Evolutionary conservation across 2,329 filamentous ascomycete genomes (phyloP).

Genomic region (Diaporthe citrichinensis): DNA sequence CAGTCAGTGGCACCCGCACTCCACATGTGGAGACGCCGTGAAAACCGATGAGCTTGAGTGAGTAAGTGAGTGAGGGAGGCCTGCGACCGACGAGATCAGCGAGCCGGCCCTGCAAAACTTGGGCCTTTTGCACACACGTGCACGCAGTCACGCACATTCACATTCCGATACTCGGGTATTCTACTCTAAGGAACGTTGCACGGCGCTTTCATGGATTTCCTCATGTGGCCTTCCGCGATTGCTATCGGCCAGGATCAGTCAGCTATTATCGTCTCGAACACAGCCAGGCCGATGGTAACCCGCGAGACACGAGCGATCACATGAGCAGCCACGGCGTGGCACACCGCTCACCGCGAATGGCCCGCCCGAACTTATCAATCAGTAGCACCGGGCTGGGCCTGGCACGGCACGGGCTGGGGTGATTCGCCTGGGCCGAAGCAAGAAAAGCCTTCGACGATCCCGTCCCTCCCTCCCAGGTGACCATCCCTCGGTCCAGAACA

Average conservation of each 20-base stretch:
- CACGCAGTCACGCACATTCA: background rate
- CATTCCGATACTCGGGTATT: background rate
- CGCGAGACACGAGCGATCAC: slow-evolving; percentile 28
- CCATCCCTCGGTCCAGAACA: slow-evolving; percentile 31
- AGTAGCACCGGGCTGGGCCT: slow-evolving; percentile 10
- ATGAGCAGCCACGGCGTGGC: slow-evolving; percentile 31
- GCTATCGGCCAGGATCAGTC: slow-evolving; percentile 10
- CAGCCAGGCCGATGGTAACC: slow-evolving; percentile 28
- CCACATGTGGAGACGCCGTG: slow-evolving; percentile 11
- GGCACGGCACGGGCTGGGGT: slow-evolving; percentile 9
- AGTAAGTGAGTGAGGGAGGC: background rate
- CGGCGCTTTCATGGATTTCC: slow-evolving; percentile 19
- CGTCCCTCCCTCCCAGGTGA: slow-evolving; percentile 7
- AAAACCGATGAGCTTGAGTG: slow-evolving; percentile 17
- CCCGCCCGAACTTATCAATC: slow-evolving; percentile 25
- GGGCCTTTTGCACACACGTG: slow-evolving; percentile 9
- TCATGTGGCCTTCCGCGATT: slow-evolving; percentile 20
- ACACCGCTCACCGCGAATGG: slow-evolving; percentile 35
- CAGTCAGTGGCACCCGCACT: slow-evolving; percentile 19
- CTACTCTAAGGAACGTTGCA: background rate
- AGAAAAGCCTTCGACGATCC: slow-evolving; percentile 7
- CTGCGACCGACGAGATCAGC: slow-evolving; percentile 6
- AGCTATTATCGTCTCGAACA: slow-evolving; percentile 13
- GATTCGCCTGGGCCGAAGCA: slow-evolving; percentile 25
- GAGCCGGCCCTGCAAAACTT: background rate